Percentiles rank a stretch among this genome's conserved stretches.
These are phyloP conservation scores for Talaromyces sp. DNA, from an alignment of 2,329 filamentous ascomycete genomes.

Conservation along the genomic window DNA sequence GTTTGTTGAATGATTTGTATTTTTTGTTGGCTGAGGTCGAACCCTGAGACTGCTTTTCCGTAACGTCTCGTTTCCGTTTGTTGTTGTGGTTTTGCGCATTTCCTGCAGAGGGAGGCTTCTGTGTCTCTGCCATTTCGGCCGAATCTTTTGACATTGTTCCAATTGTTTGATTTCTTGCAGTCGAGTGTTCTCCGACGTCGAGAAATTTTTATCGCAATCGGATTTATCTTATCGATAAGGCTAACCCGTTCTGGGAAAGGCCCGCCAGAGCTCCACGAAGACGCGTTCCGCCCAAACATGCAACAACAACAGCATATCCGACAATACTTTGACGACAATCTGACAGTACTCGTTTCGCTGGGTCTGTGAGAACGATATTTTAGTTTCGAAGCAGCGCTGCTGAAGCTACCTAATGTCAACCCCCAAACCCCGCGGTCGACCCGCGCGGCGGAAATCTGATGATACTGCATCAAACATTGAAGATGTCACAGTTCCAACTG, in stretches of 20 bases:
- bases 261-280: conserved; percentile 4
- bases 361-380: neutral
- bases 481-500: conserved; percentile 4
- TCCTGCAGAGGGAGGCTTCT: conserved; percentile 15
- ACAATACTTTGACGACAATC: neutral
- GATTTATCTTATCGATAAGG: conserved; percentile 28
- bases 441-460: conserved; percentile 11
- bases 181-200: neutral
- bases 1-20: conserved; percentile 17
- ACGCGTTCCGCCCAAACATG: conserved; percentile 1
- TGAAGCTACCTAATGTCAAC: conserved; percentile 3
- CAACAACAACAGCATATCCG: neutral
- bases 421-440: conserved; percentile 8
- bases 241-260: conserved; percentile 5
- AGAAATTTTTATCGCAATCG: conserved; percentile 11
- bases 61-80: conserved; percentile 35
- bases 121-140: conserved; percentile 17
- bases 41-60: conserved; percentile 22
- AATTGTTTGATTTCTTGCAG: neutral
- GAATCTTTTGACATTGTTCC: neutral
- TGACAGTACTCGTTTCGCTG: neutral
- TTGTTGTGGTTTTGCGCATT: conserved; percentile 28
- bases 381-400: neutral
- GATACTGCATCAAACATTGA: conserved; percentile 23
- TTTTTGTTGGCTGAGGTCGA: conserved; percentile 15